Conservation (phyloP, 257 asterid genomes). For the Nicotiana attenuata region DNA sequence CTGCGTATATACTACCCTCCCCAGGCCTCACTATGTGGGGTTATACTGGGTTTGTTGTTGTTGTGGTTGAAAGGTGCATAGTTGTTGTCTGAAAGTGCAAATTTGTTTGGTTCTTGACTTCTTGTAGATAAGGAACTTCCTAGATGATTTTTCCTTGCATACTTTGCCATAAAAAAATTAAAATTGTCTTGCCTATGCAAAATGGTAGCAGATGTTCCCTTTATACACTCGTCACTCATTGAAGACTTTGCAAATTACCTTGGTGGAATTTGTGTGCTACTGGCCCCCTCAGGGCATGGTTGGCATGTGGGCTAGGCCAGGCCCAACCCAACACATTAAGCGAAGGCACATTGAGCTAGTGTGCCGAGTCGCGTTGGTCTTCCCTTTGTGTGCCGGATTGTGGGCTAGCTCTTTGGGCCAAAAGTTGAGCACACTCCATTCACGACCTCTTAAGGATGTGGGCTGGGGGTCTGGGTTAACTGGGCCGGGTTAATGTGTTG, state of each 20-base stretch:
- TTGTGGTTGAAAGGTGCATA: background rate
- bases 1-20: no score
- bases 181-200: background rate
- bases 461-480: no score
- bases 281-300: background rate
- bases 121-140: background rate
- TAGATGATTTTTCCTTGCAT: constrained; percentile 1
- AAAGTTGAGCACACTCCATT: no score
- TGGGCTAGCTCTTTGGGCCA: no score
- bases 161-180: background rate
- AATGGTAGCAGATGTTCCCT: background rate
- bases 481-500: background rate
- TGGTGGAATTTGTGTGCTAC: constrained; percentile 5
- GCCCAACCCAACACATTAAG: no score
- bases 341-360: no score
- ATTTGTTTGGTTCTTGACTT: background rate
- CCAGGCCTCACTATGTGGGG: no score
- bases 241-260: background rate
- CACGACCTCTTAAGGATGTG: no score
- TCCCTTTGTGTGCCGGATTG: no score
- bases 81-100: background rate
- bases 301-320: no score
- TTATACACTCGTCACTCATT: background rate
- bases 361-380: no score
- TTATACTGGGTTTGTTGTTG: no score